Evolutionary conservation across 345 rosid species (phyloP).

Genomic region (Mercurialis annua): DNA sequence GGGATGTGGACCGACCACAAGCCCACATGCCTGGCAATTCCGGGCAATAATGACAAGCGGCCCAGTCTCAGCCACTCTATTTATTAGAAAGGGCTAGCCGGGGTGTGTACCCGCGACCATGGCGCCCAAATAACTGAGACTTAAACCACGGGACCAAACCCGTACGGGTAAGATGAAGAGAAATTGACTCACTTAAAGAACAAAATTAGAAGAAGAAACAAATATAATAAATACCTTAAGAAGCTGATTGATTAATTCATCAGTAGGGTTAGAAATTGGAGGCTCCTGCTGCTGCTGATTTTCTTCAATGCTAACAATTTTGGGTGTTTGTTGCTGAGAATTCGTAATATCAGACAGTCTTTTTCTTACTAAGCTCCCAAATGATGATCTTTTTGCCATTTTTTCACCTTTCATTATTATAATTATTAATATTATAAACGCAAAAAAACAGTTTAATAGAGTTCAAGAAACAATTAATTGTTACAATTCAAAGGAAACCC

Average conservation of each 20-base stretch:
- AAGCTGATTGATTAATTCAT: constrained; percentile 43
- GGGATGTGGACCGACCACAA: no score
- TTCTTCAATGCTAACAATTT: constrained; percentile 19
- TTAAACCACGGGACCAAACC: no score
- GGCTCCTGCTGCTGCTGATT: no score
- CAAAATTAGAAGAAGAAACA: constrained; percentile 1
- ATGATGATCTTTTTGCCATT: constrained; percentile 36
- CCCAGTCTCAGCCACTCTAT: no score
- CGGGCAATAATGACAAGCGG: no score
- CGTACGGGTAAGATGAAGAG: no score
- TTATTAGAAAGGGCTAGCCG: no score
- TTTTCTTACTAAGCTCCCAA: constrained; percentile 45
- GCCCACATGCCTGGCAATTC: no score
- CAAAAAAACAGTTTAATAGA: neutral
- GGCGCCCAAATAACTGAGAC: no score
- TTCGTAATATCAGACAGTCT: constrained; percentile 68
- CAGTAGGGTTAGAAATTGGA: constrained; percentile 15
- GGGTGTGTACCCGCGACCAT: no score
- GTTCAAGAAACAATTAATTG: constrained; percentile 15
- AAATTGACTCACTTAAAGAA: neutral
- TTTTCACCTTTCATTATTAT: constrained; percentile 22
- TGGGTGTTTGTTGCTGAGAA: constrained; percentile 38
- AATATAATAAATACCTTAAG: constrained; percentile 30
- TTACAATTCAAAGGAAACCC: neutral
- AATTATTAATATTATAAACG: neutral